phyloP scores from a whole-genome alignment of 2,329 filamentous ascomycete species.

The Onygenales sp. region DNA sequence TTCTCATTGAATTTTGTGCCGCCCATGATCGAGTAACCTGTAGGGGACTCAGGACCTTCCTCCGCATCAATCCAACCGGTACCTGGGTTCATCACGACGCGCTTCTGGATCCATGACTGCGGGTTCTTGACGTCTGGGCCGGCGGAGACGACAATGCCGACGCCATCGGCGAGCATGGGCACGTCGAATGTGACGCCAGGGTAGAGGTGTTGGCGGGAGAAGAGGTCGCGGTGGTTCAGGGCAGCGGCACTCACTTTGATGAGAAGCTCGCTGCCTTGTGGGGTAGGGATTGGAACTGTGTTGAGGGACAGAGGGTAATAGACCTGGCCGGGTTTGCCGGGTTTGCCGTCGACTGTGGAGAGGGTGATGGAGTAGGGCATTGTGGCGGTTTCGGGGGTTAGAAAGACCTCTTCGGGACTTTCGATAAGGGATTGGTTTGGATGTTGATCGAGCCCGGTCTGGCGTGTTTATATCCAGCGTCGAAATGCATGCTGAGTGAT shows the following conservation, averaged over 20 bases:
- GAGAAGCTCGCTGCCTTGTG: slow-evolving; percentile 59
- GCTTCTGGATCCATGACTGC: slow-evolving; percentile 49
- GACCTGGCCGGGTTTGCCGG: slow-evolving; percentile 69
- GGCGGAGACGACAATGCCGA: slow-evolving; percentile 59
- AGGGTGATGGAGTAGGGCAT: slow-evolving; percentile 39
- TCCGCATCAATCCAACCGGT: slow-evolving; percentile 65
- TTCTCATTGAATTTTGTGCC: slow-evolving; percentile 54
- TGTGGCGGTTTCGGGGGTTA: background rate
- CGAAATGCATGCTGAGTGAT: too few species aligned
- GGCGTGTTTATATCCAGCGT: too few species aligned
- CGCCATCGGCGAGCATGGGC: slow-evolving; percentile 75
- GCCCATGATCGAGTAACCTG: slow-evolving; percentile 32
- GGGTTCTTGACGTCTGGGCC: slow-evolving; percentile 47
- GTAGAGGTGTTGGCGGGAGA: slow-evolving; percentile 87
- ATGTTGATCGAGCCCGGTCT: too few species aligned
- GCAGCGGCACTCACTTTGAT: slow-evolving; percentile 69
- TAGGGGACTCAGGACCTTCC: slow-evolving; percentile 57
- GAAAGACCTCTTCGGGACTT: too few species aligned
- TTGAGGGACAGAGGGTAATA: slow-evolving; percentile 52
- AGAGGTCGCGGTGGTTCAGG: slow-evolving; percentile 91
- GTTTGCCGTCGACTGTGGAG: slow-evolving; percentile 50
- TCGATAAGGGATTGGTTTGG: too few species aligned
- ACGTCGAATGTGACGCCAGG: slow-evolving; percentile 70
- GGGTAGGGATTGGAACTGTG: slow-evolving; percentile 52
- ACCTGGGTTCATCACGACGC: slow-evolving; percentile 69